A percentile compares a stretch with the other conserved stretches of the same genome.
Evolutionary conservation across 140 eudicot genomes (phyloP).

Genomic region (Stevia rebaudiana): DNA sequence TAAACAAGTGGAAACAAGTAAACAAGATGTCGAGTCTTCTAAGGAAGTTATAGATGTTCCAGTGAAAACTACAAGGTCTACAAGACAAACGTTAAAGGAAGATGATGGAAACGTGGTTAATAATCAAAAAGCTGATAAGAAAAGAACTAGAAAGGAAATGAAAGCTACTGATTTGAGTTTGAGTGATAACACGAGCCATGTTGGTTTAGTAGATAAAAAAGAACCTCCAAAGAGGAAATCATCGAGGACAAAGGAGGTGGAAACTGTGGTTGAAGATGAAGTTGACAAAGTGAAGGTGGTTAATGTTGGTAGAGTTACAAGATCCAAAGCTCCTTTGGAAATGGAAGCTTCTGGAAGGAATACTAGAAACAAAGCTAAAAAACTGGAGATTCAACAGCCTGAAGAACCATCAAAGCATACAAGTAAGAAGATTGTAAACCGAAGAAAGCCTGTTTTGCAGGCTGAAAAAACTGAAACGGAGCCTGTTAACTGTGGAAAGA

Average conservation of each 20-base stretch:
- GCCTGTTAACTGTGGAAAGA: conserved; percentile 10
- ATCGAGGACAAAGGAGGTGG: conserved; percentile 8
- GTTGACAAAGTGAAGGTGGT: conserved; percentile 20
- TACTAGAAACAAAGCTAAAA: conserved; percentile 6
- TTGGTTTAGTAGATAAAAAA: conserved; percentile 20
- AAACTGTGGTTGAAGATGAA: conserved; percentile 1
- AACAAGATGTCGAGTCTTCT: conserved; percentile 3
- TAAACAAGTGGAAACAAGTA: conserved; percentile 15
- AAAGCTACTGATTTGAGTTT: conserved; percentile 19
- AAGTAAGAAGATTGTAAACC: conserved; percentile 20
- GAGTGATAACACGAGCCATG: conserved; percentile 4
- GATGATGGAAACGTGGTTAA: conserved; percentile 3
- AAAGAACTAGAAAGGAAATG: conserved; percentile 33
- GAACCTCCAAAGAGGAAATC: conserved; percentile 10
- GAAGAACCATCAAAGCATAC: conserved; percentile 23
- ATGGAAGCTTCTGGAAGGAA: conserved; percentile 17
- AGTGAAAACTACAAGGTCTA: conserved; percentile 37
- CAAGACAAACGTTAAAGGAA: conserved; percentile 16
- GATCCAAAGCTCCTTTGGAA: conserved; percentile 20
- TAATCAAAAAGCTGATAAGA: conserved; percentile 24
- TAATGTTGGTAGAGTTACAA: conserved; percentile 13
- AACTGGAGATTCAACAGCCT: conserved; percentile 17
- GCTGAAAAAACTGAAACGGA: conserved; percentile 5
- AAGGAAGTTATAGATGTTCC: conserved; percentile 25
- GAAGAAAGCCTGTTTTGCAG: conserved; percentile 29